These are phyloP conservation scores for Stachybotrys chartarum DNA, from an alignment of 2,329 filamentous ascomycete species.

Conservation along the genomic window DNA sequence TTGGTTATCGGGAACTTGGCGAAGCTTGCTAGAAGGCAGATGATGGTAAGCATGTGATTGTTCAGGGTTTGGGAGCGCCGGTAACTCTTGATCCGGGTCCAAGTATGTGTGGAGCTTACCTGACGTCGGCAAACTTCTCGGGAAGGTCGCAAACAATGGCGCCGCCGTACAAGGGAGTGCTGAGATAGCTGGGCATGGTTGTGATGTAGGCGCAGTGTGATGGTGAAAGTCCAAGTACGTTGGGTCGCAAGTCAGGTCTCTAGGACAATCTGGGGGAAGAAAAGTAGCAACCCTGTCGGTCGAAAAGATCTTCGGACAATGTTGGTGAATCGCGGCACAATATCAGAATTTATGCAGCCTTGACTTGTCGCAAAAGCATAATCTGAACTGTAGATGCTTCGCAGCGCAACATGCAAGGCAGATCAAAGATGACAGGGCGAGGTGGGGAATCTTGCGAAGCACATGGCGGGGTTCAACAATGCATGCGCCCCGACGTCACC, in stretches of 20 bases:
- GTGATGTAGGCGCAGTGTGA: not conserved
- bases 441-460: not conserved
- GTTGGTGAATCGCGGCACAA: not conserved
- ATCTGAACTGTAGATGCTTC: not conserved
- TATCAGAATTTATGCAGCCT: not conserved
- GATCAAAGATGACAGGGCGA: not conserved
- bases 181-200: slow-evolving; percentile 47
- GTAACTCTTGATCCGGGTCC: not conserved
- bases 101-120: slow-evolving; percentile 36
- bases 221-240: too few species aligned
- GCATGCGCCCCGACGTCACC: not conserved
- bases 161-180: slow-evolving; percentile 62
- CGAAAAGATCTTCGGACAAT: not conserved
- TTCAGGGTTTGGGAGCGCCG: not conserved
- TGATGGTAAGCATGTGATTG: not conserved
- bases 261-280: not conserved
- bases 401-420: not conserved
- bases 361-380: not conserved
- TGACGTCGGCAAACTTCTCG: slow-evolving; percentile 62
- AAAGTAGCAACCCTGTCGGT: not conserved
- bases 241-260: not conserved
- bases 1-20: slow-evolving; percentile 78
- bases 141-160: slow-evolving; percentile 65
- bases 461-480: not conserved
- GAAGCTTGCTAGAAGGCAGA: slow-evolving; percentile 48